Base-by-base conservation (phyloP, 1,284 basidiomycete genomes). In the Sphagnurus paluster region DNA sequence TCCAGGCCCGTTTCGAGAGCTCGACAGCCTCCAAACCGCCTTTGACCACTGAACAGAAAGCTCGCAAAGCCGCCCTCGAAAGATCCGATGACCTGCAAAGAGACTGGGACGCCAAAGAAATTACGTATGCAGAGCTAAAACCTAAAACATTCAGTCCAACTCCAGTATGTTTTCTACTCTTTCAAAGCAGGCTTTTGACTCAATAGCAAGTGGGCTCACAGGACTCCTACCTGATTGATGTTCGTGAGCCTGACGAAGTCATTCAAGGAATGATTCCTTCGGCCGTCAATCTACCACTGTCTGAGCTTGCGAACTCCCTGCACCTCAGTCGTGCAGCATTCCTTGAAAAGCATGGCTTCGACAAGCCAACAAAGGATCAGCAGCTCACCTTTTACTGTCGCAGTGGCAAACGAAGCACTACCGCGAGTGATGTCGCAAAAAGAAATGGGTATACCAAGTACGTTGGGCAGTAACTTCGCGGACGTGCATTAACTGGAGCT, bases 261-360 rank as follows among this genome's bases (percentile, higher is more conserved):
- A 79, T 88, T 2, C 90, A 96, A 65, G 96, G 97, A 21, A 90
- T 90, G 62, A 98, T 99, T 59, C 97, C 97, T 3, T 94, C 92
- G 9, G 82, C 95, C 4, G 93, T 99, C 59, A 95, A 96, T 65
- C 71, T 99, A 10, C 96, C 97, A 5, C 80, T 99, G 17, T 90
- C 90, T 3, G 76, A 79, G 16, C 79, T 99, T 43, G 70, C 82
- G 32, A 79, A 77, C 36, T 84, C 92, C 5, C 68, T 99, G 39
- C 74, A 82, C 55, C 69, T 89, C 46, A 66, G 75, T 39, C 68
- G 77, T 2, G 75, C 75, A 13, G 70, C 73, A 16, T 94, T 93
- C 72, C 74, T 79, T 54, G 66, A 72, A 49, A 80, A 84, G 56
- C 86, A 86, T 57, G 91, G 93, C 2, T 98, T 96, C 66, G 72